A percentile compares a stretch with the other conserved stretches of the same genome.
Evolutionary conservation across 2,329 filamentous ascomycete species (phyloP).

Genomic region (Ophiostoma montium): DNA sequence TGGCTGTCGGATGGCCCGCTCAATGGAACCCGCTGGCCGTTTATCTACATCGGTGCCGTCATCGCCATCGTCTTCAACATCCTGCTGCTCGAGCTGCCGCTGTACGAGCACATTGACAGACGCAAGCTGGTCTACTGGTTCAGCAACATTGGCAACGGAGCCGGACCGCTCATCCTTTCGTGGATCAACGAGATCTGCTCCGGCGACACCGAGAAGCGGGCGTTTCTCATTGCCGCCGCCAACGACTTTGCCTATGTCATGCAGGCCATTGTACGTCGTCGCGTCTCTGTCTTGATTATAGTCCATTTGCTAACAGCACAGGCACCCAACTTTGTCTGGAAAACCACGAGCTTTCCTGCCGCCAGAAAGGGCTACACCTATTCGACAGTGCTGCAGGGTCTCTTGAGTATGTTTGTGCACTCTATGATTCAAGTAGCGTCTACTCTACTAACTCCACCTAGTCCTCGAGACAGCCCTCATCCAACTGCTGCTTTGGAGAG

Average conservation of each 20-base stretch:
- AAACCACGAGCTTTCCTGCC: slow-evolving; percentile 24
- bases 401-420: slow-evolving; percentile 13
- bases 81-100: slow-evolving; percentile 15
- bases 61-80: slow-evolving; percentile 21
- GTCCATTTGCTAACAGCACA: background rate
- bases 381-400: slow-evolving; percentile 20
- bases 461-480: background rate
- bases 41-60: slow-evolving; percentile 23
- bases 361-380: slow-evolving; percentile 24
- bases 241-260: slow-evolving; percentile 16
- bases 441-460: background rate
- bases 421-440: too few species aligned
- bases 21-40: slow-evolving; percentile 22
- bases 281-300: background rate
- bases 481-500: background rate
- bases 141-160: slow-evolving; percentile 21
- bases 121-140: slow-evolving; percentile 25
- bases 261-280: background rate
- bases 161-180: slow-evolving; percentile 24
- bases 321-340: slow-evolving; percentile 21
- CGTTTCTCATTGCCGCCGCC: slow-evolving; percentile 14
- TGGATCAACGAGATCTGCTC: slow-evolving; percentile 17
- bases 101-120: background rate
- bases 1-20: slow-evolving; percentile 22
- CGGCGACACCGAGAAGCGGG: slow-evolving; percentile 16